phyloP scores from a whole-genome alignment of 768 basidiomycete species.

The Boletus pseudopeckii region DNA sequence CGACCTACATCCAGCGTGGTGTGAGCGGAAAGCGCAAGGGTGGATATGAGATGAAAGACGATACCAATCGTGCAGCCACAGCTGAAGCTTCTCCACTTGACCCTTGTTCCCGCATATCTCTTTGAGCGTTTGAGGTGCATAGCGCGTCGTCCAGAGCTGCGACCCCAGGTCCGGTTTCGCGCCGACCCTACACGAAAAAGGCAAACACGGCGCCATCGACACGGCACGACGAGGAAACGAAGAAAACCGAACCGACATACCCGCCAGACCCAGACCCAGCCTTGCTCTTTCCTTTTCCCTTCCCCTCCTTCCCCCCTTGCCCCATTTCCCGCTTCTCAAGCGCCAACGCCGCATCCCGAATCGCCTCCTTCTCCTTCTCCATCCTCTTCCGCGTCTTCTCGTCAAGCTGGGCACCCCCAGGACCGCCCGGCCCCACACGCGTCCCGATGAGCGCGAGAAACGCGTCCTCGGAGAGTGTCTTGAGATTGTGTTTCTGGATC shows the following conservation, averaged over 20 bases:
- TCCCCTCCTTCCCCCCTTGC: slow-evolving; percentile 38
- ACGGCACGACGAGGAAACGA: neutral
- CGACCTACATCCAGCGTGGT: slow-evolving; percentile 47
- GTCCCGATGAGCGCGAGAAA: slow-evolving; percentile 82
- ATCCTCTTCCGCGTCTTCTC: slow-evolving; percentile 79
- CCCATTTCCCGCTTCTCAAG: slow-evolving; percentile 69
- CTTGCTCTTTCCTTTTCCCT: slow-evolving; percentile 6
- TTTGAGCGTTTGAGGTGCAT: slow-evolving; percentile 83
- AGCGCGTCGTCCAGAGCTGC: slow-evolving; percentile 94
- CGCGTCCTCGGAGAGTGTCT: slow-evolving; percentile 79
- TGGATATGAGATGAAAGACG: slow-evolving; percentile 14
- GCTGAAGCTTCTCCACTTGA: slow-evolving; percentile 81
- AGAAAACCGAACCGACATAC: slow-evolving; percentile 13
- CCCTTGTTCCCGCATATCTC: slow-evolving; percentile 97
- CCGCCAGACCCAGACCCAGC: slow-evolving; percentile 8
- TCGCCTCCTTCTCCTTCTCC: slow-evolving; percentile 76
- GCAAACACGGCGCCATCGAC: neutral
- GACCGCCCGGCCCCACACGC: slow-evolving; percentile 46
- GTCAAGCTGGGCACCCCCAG: slow-evolving; percentile 48
- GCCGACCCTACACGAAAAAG: slow-evolving; percentile 13
- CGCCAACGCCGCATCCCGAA: slow-evolving; percentile 68
- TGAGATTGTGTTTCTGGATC: slow-evolving; percentile 76
- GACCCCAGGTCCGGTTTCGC: slow-evolving; percentile 44
- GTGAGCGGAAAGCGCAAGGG: neutral
- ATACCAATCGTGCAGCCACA: slow-evolving; percentile 88